phyloP scores from a whole-genome alignment of 805 yeast genomes.

The Candida qinlingensis region DNA sequence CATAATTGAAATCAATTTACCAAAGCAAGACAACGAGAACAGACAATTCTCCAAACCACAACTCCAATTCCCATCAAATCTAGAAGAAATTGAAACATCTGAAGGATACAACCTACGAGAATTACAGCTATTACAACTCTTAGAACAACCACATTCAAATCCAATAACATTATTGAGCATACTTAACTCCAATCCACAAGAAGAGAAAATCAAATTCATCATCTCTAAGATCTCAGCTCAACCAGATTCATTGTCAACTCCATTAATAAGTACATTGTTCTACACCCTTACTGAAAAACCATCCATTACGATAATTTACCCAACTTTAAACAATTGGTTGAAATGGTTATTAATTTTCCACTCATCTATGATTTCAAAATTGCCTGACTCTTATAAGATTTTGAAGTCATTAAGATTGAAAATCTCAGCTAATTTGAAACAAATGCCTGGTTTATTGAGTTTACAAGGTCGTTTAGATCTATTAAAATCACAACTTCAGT shows the following conservation, averaged over 20 bases:
- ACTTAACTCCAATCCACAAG: conserved; percentile 27
- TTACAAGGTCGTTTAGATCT: conserved; percentile 83
- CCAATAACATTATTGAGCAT: conserved; percentile 23
- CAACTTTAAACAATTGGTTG: conserved; percentile 56
- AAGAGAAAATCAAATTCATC: conserved; percentile 35
- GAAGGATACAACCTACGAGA: conserved; percentile 24
- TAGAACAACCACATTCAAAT: conserved; percentile 7
- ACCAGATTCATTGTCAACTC: conserved; percentile 28
- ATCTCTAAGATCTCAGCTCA: conserved; percentile 25
- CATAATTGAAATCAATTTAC: conserved; percentile 21
- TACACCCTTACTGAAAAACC: conserved; percentile 42
- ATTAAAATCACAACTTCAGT: conserved; percentile 65
- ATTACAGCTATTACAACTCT: conserved; percentile 12
- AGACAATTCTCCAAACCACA: conserved; percentile 9
- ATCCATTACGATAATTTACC: conserved; percentile 39
- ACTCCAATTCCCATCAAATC: conserved; percentile 24
- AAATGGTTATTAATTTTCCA: conserved; percentile 72
- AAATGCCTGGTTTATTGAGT: conserved; percentile 64
- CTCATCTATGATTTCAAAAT: conserved; percentile 33
- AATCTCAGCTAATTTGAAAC: conserved; percentile 48
- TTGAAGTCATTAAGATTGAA: conserved; percentile 54
- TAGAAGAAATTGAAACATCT: conserved; percentile 19
- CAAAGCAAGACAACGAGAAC: conserved; percentile 1
- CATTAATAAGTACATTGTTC: conserved; percentile 38
- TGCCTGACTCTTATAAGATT: conserved; percentile 24